Percentiles rank a stretch among this genome's conserved stretches.
phyloP scores from a whole-genome alignment of 179 eudicot species.

The Heliamphora pulchella region DNA sequence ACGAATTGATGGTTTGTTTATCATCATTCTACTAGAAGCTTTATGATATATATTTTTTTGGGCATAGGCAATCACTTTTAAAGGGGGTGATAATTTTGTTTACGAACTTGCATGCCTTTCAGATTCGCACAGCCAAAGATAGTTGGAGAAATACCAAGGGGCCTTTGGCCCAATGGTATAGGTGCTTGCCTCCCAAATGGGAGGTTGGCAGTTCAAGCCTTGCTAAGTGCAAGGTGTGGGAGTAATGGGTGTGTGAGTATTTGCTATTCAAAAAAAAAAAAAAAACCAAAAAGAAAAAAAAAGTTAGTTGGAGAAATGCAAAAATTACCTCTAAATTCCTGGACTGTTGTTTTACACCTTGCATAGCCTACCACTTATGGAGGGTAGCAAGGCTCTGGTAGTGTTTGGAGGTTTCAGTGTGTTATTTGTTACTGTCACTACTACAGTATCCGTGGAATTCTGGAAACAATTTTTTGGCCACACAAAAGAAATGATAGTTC shows the following conservation, averaged over 20 bases:
- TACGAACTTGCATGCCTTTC: neutral
- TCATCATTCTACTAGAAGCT: slow-evolving; percentile 3
- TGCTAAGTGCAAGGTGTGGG: too few relatives aligned
- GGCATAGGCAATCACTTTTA: neutral
- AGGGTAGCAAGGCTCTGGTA: neutral
- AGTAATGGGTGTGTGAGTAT: too few relatives aligned
- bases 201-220: too few relatives aligned
- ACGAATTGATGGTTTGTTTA: neutral
- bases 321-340: neutral
- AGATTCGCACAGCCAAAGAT: neutral
- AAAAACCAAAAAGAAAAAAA: too few relatives aligned
- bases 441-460: neutral
- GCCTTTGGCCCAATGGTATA: too few relatives aligned
- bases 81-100: neutral
- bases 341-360: neutral
- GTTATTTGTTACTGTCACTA: neutral
- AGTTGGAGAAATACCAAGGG: too few relatives aligned
- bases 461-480: neutral
- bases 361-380: neutral
- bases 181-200: too few relatives aligned
- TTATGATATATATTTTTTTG: neutral
- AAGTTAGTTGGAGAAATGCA: neutral
- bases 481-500: neutral
- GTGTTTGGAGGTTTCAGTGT: neutral
- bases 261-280: too few relatives aligned